Conservation (phyloP, 2,329 filamentous ascomycete species). For the Colletotrichum sansevieriae region DNA sequence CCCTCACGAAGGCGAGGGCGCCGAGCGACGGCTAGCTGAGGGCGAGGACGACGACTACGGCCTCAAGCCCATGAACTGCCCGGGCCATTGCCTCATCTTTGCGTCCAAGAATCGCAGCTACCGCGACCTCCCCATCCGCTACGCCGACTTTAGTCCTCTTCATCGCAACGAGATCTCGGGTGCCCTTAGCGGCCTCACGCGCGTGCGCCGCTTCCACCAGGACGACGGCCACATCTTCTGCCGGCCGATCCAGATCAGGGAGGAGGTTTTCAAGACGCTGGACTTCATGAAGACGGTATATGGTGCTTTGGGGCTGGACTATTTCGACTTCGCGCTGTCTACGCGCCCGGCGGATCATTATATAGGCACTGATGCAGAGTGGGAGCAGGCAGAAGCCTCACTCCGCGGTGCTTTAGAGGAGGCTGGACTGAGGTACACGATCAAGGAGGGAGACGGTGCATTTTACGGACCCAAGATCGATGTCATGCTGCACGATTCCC, state of each 20-base stretch:
- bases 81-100: constrained; percentile 89
- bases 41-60: constrained; percentile 81
- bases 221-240: constrained; percentile 95
- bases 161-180: constrained; percentile 90
- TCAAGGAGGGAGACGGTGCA: constrained; percentile 86
- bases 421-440: constrained; percentile 78
- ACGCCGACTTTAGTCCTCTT: constrained; percentile 89
- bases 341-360: constrained; percentile 82
- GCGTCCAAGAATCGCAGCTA: constrained; percentile 80
- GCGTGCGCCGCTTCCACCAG: constrained; percentile 89
- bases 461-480: constrained; percentile 96
- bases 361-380: constrained; percentile 79
- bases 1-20: constrained; percentile 38
- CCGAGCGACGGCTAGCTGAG: constrained; percentile 42
- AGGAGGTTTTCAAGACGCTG: constrained; percentile 80
- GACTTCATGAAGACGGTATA: constrained; percentile 82
- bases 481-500: constrained; percentile 82
- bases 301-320: constrained; percentile 75
- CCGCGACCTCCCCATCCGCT: constrained; percentile 84
- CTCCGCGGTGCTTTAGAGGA: constrained; percentile 65
- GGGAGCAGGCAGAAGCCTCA: constrained; percentile 60
- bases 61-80: constrained; percentile 94
- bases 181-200: constrained; percentile 83
- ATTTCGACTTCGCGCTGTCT: constrained; percentile 82
- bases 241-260: constrained; percentile 78